These are phyloP conservation scores for Flaveria floridana DNA, from an alignment of 140 eudicot genomes.

Conservation along the genomic window DNA sequence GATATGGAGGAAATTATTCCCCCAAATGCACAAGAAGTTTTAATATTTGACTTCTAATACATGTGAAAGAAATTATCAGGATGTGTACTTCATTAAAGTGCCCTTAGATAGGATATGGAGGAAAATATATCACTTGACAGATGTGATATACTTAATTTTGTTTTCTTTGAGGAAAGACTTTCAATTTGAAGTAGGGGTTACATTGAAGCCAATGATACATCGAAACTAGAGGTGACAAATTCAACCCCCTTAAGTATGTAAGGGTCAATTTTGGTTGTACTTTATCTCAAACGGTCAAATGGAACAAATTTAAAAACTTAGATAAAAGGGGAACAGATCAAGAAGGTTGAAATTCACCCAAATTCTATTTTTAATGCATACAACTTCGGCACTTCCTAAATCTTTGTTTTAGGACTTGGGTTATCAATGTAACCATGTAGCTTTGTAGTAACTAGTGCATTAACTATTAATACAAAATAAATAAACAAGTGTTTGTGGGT, in stretches of 20 bases:
- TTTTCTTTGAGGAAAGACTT: neutral
- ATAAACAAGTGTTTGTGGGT: neutral
- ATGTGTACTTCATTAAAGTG: neutral
- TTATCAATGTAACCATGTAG: neutral
- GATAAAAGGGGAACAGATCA: neutral
- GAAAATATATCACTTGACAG: neutral
- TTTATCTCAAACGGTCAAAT: neutral
- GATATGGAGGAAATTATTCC: neutral
- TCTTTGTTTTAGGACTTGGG: neutral
- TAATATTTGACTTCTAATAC: neutral
- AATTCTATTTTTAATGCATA: neutral
- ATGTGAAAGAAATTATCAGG: conserved; percentile 3
- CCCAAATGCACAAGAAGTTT: neutral
- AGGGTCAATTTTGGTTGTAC: neutral
- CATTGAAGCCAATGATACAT: neutral
- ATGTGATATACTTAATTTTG: neutral
- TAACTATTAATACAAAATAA: neutral
- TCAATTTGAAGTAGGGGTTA: conserved; percentile 3
- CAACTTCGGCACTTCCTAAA: neutral
- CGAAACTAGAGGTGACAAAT: conserved; percentile 2
- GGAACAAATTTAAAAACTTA: neutral
- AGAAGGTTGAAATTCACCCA: neutral
- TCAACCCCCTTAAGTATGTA: neutral
- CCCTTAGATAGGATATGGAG: conserved; percentile 18
- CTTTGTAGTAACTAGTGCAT: neutral